Percentiles rank a stretch among this genome's conserved stretches.
Evolutionary conservation across 371 early-diverging fungal genomes (phyloP).

Genomic region (Mucor saturninus): DNA sequence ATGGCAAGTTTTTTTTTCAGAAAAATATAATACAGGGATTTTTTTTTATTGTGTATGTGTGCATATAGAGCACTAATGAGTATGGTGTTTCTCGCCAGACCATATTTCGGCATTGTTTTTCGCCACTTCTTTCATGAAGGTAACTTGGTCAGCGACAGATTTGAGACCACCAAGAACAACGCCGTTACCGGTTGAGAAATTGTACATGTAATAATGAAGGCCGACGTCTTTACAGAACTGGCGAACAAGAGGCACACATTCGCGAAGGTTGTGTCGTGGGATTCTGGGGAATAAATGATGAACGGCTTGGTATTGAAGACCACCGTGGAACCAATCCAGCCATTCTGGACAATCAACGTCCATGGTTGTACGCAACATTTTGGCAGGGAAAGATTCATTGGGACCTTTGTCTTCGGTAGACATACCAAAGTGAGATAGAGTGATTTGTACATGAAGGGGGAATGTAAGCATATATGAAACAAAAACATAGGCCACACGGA

Average conservation of each 20-base stretch:
- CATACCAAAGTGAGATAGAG: constrained; percentile 96
- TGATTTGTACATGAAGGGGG: constrained; percentile 94
- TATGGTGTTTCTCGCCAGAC: constrained; percentile 22
- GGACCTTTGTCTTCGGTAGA: constrained; percentile 79
- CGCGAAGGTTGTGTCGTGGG: constrained; percentile 86
- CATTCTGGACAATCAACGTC: constrained; percentile 94
- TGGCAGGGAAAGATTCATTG: constrained; percentile 80
- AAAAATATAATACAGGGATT: neutral
- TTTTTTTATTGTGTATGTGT: neutral
- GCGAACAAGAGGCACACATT: constrained; percentile 73
- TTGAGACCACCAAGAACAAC: constrained; percentile 67
- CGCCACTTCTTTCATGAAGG: constrained; percentile 64
- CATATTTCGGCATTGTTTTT: constrained; percentile 55
- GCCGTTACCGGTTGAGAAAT: constrained; percentile 75
- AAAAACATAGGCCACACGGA: constrained; percentile 69
- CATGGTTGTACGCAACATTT: constrained; percentile 94
- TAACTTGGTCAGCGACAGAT: constrained; percentile 77
- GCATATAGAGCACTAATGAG: neutral
- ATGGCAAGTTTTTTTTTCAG: neutral
- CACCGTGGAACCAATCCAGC: constrained; percentile 98
- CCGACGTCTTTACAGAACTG: constrained; percentile 77
- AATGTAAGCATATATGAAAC: constrained; percentile 85
- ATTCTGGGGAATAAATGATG: constrained; percentile 96
- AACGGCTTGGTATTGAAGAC: constrained; percentile 94
- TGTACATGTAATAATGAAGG: constrained; percentile 70